phyloP scores from a whole-genome alignment of 2,329 filamentous ascomycete genomes.

The Diatrype stigma region DNA sequence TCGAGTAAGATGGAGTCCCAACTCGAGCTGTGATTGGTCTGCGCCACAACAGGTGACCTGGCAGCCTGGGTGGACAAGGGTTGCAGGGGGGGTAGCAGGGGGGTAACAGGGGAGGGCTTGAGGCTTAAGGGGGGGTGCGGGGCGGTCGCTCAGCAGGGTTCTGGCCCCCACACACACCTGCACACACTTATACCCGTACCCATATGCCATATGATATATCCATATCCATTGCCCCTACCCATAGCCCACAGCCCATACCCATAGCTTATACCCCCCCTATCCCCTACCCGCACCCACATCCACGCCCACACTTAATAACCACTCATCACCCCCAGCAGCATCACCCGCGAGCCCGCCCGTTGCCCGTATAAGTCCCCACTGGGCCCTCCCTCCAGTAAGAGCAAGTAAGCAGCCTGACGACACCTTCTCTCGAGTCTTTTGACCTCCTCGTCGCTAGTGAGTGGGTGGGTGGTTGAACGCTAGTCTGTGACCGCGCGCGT shows the following conservation, averaged over 20 bases:
- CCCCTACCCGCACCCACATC: no score
- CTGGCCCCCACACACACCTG: not conserved
- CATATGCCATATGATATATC: no score
- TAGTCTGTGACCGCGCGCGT: no score
- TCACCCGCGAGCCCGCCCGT: no score
- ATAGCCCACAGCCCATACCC: no score
- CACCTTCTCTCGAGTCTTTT: not conserved
- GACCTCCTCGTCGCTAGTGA: not conserved
- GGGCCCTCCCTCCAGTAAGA: not conserved
- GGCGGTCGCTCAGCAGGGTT: not conserved
- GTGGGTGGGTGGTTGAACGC: not conserved
- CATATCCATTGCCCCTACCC: no score
- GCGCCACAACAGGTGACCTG: constrained; percentile 35
- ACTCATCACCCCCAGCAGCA: not conserved
- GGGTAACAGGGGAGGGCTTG: not conserved
- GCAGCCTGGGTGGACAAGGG: constrained; percentile 1
- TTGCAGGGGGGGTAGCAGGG: not conserved
- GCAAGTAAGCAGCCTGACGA: not conserved
- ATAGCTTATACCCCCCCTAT: no score
- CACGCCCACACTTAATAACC: not conserved
- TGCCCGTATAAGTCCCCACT: not conserved
- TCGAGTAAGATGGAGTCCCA: constrained; percentile 15
- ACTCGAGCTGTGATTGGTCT: constrained; percentile 30
- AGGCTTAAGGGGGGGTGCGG: not conserved
- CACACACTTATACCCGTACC: not conserved